Percentiles rank a stretch among this genome's conserved stretches.
These are phyloP conservation scores for Adansonia grandidieri DNA, from an alignment of 441 rosid species.

Conservation along the genomic window DNA sequence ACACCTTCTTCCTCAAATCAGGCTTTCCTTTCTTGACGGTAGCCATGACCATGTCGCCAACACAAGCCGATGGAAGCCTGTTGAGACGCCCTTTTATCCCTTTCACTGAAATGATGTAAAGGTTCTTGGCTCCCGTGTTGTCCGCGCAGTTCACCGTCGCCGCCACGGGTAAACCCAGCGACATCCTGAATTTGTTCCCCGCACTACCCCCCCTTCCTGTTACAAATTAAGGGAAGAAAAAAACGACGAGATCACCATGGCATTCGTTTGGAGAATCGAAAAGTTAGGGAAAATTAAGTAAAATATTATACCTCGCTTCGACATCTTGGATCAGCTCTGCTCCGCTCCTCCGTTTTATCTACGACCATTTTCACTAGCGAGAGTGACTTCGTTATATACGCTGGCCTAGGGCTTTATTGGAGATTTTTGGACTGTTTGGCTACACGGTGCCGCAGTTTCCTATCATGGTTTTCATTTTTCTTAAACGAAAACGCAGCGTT, in stretches of 20 bases:
- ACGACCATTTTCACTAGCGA: not conserved
- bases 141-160: conserved; percentile 69
- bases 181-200: conserved; percentile 76
- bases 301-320: conserved; percentile 63
- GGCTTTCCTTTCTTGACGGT: conserved; percentile 26
- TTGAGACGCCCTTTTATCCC: conserved; percentile 29
- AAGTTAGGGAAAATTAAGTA: not conserved
- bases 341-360: not conserved
- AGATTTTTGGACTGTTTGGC: conserved; percentile 22
- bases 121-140: conserved; percentile 69
- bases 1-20: conserved; percentile 26
- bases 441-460: not conserved
- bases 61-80: conserved; percentile 25
- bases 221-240: conserved; percentile 35
- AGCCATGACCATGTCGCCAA: conserved; percentile 27
- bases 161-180: conserved; percentile 71
- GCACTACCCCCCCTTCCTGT: conserved; percentile 66
- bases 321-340: conserved; percentile 46
- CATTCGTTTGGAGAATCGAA: not conserved
- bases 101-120: conserved; percentile 42
- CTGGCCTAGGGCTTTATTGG: conserved; percentile 22
- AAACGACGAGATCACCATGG: not conserved
- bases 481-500: not conserved
- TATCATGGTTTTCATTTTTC: not conserved
- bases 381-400: not conserved